These are phyloP conservation scores for Chlamydomonas asymmetrica DNA, from an alignment of 139 green algal species.

Conservation along the genomic window DNA sequence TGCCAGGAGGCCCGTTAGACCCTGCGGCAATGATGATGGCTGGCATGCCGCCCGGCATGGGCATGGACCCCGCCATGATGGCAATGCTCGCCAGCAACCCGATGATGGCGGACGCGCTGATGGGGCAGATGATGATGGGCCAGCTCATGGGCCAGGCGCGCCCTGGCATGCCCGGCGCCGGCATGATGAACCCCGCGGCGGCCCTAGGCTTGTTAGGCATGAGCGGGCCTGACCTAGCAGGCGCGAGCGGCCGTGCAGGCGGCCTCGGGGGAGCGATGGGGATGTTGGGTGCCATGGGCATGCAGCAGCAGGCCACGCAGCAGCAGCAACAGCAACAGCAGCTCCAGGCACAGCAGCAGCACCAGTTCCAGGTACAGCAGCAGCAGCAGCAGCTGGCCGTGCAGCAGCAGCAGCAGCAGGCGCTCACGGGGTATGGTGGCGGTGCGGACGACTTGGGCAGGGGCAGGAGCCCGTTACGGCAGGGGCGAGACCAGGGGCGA, in stretches of 20 bases:
- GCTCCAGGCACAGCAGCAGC: too few species aligned
- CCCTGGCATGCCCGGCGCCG: neutral
- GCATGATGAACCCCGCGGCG: too few species aligned
- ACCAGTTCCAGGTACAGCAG: too few species aligned
- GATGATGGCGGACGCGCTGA: constrained; percentile 10
- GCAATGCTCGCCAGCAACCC: constrained; percentile 10
- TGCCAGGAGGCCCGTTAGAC: neutral
- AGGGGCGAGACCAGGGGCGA: too few species aligned
- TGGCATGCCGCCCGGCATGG: constrained; percentile 31
- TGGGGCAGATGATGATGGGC: neutral
- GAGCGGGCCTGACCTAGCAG: too few species aligned
- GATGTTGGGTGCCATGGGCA: too few species aligned
- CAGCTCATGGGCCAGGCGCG: neutral
- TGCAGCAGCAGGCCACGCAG: too few species aligned
- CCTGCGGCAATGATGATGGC: neutral
- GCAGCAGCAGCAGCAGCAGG: neutral
- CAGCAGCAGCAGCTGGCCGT: too few species aligned
- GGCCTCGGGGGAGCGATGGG: too few species aligned
- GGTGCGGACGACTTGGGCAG: neutral
- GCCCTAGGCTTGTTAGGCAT: too few species aligned
- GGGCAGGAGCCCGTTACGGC: neutral
- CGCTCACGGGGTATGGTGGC: neutral
- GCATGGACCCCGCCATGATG: constrained; percentile 22
- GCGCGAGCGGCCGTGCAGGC: too few species aligned
- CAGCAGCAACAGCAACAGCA: too few species aligned